phyloP scores from a whole-genome alignment of 768 basidiomycete genomes.

The Phaeotremella fagi region DNA sequence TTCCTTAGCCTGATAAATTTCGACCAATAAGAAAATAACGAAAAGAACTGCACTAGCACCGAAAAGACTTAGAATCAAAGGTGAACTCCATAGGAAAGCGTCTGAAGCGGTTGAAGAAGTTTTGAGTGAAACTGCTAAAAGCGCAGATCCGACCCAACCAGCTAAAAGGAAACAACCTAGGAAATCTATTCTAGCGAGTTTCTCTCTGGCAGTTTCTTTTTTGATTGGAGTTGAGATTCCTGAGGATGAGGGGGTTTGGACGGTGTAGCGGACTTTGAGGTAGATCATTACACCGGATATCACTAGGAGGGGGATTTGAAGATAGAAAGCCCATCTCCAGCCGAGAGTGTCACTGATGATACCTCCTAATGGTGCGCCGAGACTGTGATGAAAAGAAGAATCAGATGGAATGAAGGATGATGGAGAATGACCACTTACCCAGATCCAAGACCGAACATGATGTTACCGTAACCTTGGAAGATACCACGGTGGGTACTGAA shows the following conservation, averaged over 20 bases:
- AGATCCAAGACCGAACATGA: conserved; percentile 67
- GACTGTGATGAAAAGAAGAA: conserved; percentile 4
- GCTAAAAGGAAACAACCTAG: conserved; percentile 78
- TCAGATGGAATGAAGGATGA: neutral
- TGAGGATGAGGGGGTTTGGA: conserved; percentile 59
- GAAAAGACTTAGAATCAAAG: conserved; percentile 63
- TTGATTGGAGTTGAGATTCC: conserved; percentile 55
- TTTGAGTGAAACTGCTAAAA: conserved; percentile 40
- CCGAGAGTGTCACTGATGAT: conserved; percentile 70
- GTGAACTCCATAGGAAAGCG: conserved; percentile 63
- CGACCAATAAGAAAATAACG: conserved; percentile 65
- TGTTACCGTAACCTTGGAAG: conserved; percentile 63
- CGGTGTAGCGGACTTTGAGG: conserved; percentile 67
- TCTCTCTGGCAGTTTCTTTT: conserved; percentile 9
- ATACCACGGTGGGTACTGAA: conserved; percentile 74
- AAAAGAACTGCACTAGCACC: conserved; percentile 55
- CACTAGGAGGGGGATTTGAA: conserved; percentile 75
- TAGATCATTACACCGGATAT: conserved; percentile 67
- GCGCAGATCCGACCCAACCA: conserved; percentile 29
- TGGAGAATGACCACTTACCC: conserved; percentile 32
- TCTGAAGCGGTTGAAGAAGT: conserved; percentile 57
- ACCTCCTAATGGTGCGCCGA: conserved; percentile 47
- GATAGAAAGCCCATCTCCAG: conserved; percentile 78
- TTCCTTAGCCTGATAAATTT: conserved; percentile 68
- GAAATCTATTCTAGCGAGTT: conserved; percentile 72